These are phyloP conservation scores for Raphanus sativus DNA, from an alignment of 345 rosid species.

Conservation along the genomic window DNA sequence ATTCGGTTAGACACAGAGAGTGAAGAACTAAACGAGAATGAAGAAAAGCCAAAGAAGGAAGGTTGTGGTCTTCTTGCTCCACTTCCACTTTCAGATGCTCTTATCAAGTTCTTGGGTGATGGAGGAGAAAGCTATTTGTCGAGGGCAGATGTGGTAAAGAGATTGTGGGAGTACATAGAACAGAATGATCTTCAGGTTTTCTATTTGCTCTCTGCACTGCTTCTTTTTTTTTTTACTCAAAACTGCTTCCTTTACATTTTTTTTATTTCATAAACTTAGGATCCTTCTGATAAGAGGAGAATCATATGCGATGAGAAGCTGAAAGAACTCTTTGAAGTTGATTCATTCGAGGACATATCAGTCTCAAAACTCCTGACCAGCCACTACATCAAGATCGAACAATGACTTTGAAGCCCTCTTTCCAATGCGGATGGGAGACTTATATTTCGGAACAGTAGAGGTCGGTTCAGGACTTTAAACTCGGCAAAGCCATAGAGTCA, in stretches of 20 bases:
- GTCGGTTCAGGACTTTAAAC: constrained; percentile 13
- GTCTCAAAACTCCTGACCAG: constrained; percentile 50
- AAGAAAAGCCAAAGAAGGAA: constrained; percentile 56
- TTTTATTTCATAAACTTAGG: constrained; percentile 37
- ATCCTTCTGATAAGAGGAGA: constrained; percentile 57
- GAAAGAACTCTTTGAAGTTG: constrained; percentile 62
- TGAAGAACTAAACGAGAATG: constrained; percentile 42
- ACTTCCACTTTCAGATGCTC: constrained; percentile 59
- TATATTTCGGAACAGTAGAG: constrained; percentile 14
- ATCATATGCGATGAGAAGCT: constrained; percentile 58
- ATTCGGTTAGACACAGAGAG: constrained; percentile 37
- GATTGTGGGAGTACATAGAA: constrained; percentile 63
- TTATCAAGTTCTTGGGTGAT: constrained; percentile 59
- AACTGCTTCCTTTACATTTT: not conserved
- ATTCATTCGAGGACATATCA: constrained; percentile 47
- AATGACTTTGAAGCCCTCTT: constrained; percentile 40
- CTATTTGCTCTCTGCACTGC: constrained; percentile 14
- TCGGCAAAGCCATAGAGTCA: constrained; percentile 17
- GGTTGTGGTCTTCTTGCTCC: constrained; percentile 54
- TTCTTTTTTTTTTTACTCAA: not conserved
- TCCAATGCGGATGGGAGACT: constrained; percentile 12
- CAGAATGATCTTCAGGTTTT: constrained; percentile 67
- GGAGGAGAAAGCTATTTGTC: constrained; percentile 62
- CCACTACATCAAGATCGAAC: constrained; percentile 56
- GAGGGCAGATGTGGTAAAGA: constrained; percentile 55